Base-by-base conservation (phyloP, 169 alveolate genomes). In the Cryptosporidium viatorum region DNA sequence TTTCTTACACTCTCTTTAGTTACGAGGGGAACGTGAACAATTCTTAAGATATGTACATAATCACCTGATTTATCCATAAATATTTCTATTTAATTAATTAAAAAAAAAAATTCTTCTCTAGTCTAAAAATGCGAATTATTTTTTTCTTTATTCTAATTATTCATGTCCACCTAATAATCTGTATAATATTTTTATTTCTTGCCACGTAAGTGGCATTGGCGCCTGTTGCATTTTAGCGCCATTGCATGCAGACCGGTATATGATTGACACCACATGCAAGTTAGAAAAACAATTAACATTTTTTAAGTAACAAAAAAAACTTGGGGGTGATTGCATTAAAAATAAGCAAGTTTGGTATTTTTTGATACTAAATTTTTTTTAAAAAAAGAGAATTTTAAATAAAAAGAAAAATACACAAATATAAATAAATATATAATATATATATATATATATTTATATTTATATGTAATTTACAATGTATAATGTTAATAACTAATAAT, bases 121-220 rank as follows among this genome's bases (percentile, higher is more conserved):
- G 26, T 69, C 73, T 69, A 39, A 8, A 41, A 41, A 10, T 41
- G 48, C 16, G 12, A 41, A 69, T 31, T 26, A 18, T 31, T 31
- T 39, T 69, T 50, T 26, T 69, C 37, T 39, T 41, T 39, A 48
- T 18, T 29, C 21, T 23, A 9, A 45, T 70, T 23, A 23, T 23
- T 33, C 37, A 45, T 45, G 58, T 50, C 71, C 21, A 59, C 50
- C 59, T 9, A 39, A 35, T 71, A 73, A 37, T 37, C 73, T 67
- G 73, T 33, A 21, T 67, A 33, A 65, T 65, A 18, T 67, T 67
- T 67, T 67, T 33, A 23, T 55, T 70, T 48, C 65, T 70, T 26
- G 52, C 84, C 84, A 70, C 84, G 84, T 70, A 70, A 70, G 84
- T 70, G 84, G 84, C 33, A 5, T 31, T 70, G 84, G 84, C 84